A percentile compares a stretch with the other conserved stretches of the same genome.
Evolutionary conservation across 805 yeast species (phyloP).

Genomic region (Cyberlindnera lachancei): DNA sequence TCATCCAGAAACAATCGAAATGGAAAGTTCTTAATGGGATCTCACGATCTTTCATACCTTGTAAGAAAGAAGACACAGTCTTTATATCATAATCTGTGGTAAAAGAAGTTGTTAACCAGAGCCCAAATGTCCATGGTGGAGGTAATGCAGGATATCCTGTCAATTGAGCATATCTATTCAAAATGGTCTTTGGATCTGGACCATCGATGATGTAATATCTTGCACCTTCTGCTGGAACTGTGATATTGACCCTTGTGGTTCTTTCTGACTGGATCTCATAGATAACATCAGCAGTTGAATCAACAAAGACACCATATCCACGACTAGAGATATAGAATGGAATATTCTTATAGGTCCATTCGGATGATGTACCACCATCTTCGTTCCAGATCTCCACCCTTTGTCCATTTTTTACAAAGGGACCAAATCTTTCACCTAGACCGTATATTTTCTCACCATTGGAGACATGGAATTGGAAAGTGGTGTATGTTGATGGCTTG

Average conservation of each 20-base stretch:
- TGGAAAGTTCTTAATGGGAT: constrained; percentile 19
- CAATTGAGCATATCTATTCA: constrained; percentile 16
- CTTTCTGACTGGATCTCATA: constrained; percentile 17
- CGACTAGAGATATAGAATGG: constrained; percentile 18
- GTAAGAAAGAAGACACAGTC: constrained; percentile 15
- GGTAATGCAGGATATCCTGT: constrained; percentile 19
- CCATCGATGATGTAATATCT: constrained; percentile 18
- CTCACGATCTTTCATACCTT: constrained; percentile 18
- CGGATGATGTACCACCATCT: constrained; percentile 20
- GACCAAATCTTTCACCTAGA: constrained; percentile 20
- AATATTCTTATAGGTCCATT: constrained; percentile 17
- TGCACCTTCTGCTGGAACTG: constrained; percentile 16
- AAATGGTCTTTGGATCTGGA: constrained; percentile 18
- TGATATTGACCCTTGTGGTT: constrained; percentile 16
- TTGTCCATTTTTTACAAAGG: constrained; percentile 18
- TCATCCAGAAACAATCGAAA: constrained; percentile 20
- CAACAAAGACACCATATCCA: constrained; percentile 19
- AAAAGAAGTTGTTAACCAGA: constrained; percentile 19
- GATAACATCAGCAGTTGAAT: constrained; percentile 14
- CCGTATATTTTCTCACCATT: constrained; percentile 20
- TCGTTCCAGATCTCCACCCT: constrained; percentile 20
- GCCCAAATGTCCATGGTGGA: constrained; percentile 19
- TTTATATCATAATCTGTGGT: constrained; percentile 18
- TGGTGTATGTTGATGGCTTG: constrained; percentile 10
- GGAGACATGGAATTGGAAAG: constrained; percentile 15